Conservation (phyloP, 495 filamentous ascomycete genomes). For the Aspergillus kassunensis region DNA sequence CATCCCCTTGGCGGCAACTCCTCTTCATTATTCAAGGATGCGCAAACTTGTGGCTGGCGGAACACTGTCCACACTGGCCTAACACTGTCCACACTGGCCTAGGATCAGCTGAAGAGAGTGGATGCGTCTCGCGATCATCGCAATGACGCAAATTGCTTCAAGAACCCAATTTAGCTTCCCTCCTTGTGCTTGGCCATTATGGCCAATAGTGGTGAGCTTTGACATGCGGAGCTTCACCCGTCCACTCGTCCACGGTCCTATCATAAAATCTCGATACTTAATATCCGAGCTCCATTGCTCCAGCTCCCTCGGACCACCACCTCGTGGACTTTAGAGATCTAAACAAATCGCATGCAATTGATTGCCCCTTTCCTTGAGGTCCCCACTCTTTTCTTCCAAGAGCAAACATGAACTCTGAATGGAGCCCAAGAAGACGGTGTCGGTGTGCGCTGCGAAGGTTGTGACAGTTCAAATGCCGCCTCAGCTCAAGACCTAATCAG, state of each 20-base stretch:
- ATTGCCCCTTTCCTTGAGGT: constrained; percentile 6
- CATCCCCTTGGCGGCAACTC: constrained; percentile 10
- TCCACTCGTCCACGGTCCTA: not conserved
- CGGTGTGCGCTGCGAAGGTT: no score
- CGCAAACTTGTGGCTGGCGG: constrained; percentile 13
- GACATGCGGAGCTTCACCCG: constrained; percentile 1
- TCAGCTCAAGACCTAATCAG: not conserved
- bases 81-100: not conserved
- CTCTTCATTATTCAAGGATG: not conserved
- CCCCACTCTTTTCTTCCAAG: not conserved
- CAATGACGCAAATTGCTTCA: not conserved
- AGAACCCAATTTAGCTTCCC: constrained; percentile 3
- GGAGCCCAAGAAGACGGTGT: not conserved
- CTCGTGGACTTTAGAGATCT: not conserved
- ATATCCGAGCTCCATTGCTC: not conserved
- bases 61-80: not conserved
- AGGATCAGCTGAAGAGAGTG: constrained; percentile 10
- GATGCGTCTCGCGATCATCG: not conserved
- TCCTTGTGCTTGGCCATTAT: not conserved
- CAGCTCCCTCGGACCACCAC: not conserved
- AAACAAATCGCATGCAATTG: constrained; percentile 5
- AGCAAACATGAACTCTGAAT: not conserved
- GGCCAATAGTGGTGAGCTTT: not conserved
- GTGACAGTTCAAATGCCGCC: no score
- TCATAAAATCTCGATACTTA: no score